Base-by-base conservation (phyloP, 192 early-diverging fungal genomes). In the Linnemannia zychae region DNA sequence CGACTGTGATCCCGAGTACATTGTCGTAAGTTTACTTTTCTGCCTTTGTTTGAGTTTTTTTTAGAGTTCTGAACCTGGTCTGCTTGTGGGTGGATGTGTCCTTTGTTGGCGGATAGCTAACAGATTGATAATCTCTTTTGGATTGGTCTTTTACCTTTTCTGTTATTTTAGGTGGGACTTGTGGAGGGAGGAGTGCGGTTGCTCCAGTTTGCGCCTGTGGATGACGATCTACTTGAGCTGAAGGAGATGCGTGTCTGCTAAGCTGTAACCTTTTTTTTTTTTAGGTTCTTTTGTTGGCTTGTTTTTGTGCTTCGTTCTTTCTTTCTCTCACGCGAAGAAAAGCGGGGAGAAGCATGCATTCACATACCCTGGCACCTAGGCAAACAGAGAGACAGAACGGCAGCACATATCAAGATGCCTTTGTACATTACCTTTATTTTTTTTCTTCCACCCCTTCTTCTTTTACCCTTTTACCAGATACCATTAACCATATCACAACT, bases 1-100 rank as follows among this genome's bases (percentile, higher is more conserved):
- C 57, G 82, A 84, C 48, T 84, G 82, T 63, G 82, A 84, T 48
- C 82, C 82, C 31, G 82, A 84, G 73, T 84, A 84, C 40, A 84
- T 84, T 31, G 82, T 71, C 40, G 82, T 84, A 84, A 69, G 81
- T 65, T 20, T 71, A 6, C 24, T 24, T 63, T 1, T 38, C 17
- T 34, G 22, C 33, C 12, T 46, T 11, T 44, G 13, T 12, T 69
- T 15, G 34, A 17, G 40, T 22, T 68, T 68, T 38, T 68, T 68
- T 68, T 68, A 36, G 33, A 68, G 37, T 16, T n/a, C n/a, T n/a
- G n/a, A 31, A 13, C 57, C 12, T 63, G 57, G 57, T 28, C 34
- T 37, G 66, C 0, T 7, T 68, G 33, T 38, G 22, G 20, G 52
- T n/a, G 7, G 20, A 7, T 53, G 22, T 18, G 22, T 15, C 47